Evolutionary conservation across 2,329 filamentous ascomycete species (phyloP).

Genomic region (Aureobasidium sp.): DNA sequence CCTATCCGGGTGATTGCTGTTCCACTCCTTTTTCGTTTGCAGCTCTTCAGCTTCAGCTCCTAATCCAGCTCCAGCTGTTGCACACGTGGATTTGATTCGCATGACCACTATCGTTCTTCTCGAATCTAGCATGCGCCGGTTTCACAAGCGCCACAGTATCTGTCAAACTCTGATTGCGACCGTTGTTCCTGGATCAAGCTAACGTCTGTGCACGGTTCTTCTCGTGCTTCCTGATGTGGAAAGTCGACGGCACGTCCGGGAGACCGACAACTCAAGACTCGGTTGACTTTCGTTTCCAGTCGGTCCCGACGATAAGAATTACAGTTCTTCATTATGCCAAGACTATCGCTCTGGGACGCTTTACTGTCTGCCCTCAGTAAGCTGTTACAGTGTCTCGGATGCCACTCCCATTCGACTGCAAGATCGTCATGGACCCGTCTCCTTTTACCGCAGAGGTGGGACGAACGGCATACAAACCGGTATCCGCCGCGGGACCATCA

Average conservation of each 20-base stretch:
- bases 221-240: background rate
- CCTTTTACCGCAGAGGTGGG: background rate
- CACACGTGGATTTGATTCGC: background rate
- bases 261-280: background rate
- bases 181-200: conserved; percentile 1
- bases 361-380: background rate
- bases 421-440: background rate
- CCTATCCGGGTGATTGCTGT: background rate
- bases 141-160: conserved; percentile 9
- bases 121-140: conserved; percentile 6
- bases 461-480: background rate
- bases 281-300: background rate
- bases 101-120: background rate
- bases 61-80: background rate
- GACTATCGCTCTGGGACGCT: background rate
- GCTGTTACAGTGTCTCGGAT: conserved; percentile 1
- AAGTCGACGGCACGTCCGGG: conserved; percentile 5
- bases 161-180: conserved; percentile 6
- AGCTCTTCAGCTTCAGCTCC: background rate
- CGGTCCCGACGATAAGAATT: conserved; percentile 1
- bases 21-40: background rate
- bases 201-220: conserved; percentile 2
- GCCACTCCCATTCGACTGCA: background rate
- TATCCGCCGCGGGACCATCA: background rate
- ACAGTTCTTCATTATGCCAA: conserved; percentile 4